Base-by-base conservation (phyloP, 805 yeast species). In the Spathaspora gorwiae region DNA sequence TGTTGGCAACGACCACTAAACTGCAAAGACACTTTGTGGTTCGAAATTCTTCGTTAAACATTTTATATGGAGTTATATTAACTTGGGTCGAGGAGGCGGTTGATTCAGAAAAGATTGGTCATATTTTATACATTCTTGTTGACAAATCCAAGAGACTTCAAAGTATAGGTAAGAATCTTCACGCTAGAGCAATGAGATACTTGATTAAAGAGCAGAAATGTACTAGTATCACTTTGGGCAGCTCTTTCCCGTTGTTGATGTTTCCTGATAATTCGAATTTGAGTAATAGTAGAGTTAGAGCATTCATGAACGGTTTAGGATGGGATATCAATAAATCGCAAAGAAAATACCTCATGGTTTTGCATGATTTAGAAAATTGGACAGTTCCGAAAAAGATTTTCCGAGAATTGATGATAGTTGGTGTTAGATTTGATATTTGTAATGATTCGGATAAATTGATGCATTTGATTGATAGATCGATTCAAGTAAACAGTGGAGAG, bases 341-440 rank as follows among this genome's bases (percentile, higher is more conserved):
- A 40, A 49, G 39, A 39, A 64, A 50, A 34, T 61, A 65, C 44
- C 57, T 75, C 4, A 64, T 80, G 73, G 52, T 68, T 12, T 55
- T 80, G 43, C 56, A 70, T 13, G 56, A 73, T 42, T 53, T 79
- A 26, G 57, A 60, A 5, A 57, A 62, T 29, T 80, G 84, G 84
- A 66, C 59, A 48, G 80, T 80, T 5, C 76, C 83, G 2, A 70
- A 75, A 46, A 77, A 77, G 51, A 70, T 80, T 6, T 76, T 79
- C 36, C 62, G 75, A 42, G 81, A 77, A 49, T 65, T 80, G 49
- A 78, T 75, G 65, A 75, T 78, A 45, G 78, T 78, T 35, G 83
- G 83, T 2, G 75, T 80, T 11, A 62, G 79, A 49, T 79, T 80
- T 58, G 82, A 78, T 52, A 67, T 79, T n/a, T 74, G 81, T 52